These are phyloP conservation scores for Musa schizocarpa DNA, from an alignment of 176 grass and related monocot genomes.

Conservation along the genomic window DNA sequence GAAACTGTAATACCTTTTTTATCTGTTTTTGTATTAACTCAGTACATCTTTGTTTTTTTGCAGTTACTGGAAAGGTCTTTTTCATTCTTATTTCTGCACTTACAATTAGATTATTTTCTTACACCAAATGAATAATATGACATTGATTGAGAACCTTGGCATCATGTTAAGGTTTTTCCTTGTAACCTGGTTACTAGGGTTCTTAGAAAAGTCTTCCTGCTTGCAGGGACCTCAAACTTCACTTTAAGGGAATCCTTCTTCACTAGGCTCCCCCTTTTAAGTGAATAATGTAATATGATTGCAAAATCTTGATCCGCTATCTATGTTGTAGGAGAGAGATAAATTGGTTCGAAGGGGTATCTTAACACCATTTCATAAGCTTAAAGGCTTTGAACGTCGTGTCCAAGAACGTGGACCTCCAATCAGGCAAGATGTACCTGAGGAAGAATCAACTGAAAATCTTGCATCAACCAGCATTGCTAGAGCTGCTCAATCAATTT, in stretches of 20 bases:
- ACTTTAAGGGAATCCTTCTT: no score
- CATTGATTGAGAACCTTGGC: no score
- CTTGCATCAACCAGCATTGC: conserved; percentile 62
- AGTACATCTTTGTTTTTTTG: not conserved
- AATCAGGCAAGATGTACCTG: conserved; percentile 11
- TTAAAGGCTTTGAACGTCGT: conserved; percentile 81
- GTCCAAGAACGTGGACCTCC: conserved; percentile 43
- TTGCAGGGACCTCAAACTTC: no score
- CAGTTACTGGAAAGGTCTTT: not conserved
- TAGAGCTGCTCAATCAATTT: conserved; percentile 49
- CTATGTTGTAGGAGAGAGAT: conserved; percentile 62
- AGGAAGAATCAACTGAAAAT: conserved; percentile 22
- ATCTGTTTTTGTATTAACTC: not conserved
- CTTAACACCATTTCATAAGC: conserved; percentile 85
- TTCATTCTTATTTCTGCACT: not conserved
- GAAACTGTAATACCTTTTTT: conserved; percentile 53
- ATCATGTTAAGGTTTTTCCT: no score
- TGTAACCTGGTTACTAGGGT: no score
- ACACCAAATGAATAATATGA: not conserved
- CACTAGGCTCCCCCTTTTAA: not conserved
- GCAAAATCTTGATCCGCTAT: conserved; percentile 9
- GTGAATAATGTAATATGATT: not conserved
- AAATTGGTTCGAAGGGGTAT: conserved; percentile 76
- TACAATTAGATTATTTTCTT: not conserved
- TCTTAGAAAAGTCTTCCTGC: no score